Base-by-base conservation (phyloP, 306 rosid genomes). In the Lagenaria siceraria region DNA sequence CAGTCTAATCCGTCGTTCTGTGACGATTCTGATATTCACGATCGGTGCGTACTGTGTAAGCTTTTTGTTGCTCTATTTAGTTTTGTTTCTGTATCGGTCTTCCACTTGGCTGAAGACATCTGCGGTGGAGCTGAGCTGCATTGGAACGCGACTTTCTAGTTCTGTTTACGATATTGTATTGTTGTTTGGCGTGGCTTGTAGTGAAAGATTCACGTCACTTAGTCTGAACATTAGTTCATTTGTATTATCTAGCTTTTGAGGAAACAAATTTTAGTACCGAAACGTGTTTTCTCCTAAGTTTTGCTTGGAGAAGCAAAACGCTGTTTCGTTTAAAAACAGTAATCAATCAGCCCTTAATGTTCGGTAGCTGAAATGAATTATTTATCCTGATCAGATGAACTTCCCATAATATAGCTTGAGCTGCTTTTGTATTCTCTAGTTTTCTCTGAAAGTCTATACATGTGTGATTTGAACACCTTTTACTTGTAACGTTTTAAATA, bases 1-100 rank as follows among this genome's bases (percentile, higher is more conserved):
- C 85, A 84, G n/a, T 80, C 33, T 22, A 74, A 82, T 62, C 85
- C 85, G 73, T 86, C 96, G 51, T 76, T 81, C 9, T 91, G 88
- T 7, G 91, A 90, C 33, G 73, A 86, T 54, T 55, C 89, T 42
- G 43, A 63, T 48, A 0, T 71, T 61, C 72, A 75, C 71, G 36
- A 22, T 81, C 81, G 91, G 96, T 93, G 43, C 59, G 59, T 40
- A 21, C 93, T 93, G 38, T 66, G 59, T 42, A 25, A 24, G 22
- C 38, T 46, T 71, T 48, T 69, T 48, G 58, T 15, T 7, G 15
- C 51, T 71, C 24, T 14, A 4, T 24, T 40, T 43, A 36, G 5
- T 27, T 62, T 43, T 13, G 17, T 24, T 24, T 70, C 1, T 22
- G 54, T 21, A 43, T 21, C 21, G 29, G 7, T 69, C 55, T 22